Evolutionary conservation across 148 eudicot species (phyloP).

Genomic region (Arbutus unedo): DNA sequence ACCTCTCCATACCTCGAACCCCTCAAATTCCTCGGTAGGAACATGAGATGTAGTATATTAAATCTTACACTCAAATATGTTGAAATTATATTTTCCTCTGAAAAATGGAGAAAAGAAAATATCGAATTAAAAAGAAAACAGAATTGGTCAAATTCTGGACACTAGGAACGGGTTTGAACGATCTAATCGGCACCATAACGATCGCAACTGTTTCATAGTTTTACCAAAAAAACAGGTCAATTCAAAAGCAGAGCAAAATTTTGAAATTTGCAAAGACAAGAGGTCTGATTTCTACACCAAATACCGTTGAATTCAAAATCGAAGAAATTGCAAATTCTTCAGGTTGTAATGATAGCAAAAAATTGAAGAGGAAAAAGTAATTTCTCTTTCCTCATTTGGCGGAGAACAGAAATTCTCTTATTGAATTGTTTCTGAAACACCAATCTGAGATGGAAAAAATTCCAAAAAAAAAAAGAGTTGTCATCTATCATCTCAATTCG

Average conservation of each 20-base stretch:
- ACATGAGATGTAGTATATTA: background rate
- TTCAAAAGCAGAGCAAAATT: background rate
- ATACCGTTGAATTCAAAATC: slow-evolving; percentile 4
- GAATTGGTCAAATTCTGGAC: too few species aligned
- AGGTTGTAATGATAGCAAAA: too few species aligned
- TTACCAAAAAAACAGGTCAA: background rate
- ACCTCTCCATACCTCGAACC: background rate
- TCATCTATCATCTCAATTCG: too few species aligned
- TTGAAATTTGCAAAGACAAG: background rate
- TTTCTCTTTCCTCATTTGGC: too few species aligned
- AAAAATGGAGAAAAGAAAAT: background rate
- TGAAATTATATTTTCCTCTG: background rate
- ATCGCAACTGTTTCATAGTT: background rate
- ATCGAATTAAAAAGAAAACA: background rate
- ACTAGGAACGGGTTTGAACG: background rate
- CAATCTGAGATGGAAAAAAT: too few species aligned
- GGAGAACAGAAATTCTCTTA: too few species aligned
- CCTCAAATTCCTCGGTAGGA: background rate
- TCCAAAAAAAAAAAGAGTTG: too few species aligned
- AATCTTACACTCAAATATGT: too few species aligned
- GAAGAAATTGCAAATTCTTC: background rate
- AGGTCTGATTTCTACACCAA: background rate
- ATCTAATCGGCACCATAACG: background rate
- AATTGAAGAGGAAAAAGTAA: too few species aligned
- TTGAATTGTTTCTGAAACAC: too few species aligned